Evolutionary conservation across 2,329 filamentous ascomycete species (phyloP), one percentile per base, ranked within the genome.

Genomic region (Ophiocordyceps sinensis): DNA sequence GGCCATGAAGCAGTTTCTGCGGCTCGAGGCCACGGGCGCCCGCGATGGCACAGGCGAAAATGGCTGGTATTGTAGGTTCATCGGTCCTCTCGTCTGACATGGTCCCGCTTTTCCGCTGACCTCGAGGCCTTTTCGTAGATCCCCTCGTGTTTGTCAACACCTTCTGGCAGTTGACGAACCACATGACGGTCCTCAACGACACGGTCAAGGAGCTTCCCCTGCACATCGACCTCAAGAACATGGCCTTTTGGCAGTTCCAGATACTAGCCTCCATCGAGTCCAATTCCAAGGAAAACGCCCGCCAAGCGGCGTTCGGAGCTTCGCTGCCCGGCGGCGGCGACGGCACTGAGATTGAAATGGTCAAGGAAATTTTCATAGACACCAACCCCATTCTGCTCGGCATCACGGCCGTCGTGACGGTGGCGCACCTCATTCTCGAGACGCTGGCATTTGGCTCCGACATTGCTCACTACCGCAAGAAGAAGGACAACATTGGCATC

Each of bases 401-500:
- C 23, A 80, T 93, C 28, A 98, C 91, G 1, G 78, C 78, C 23
- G 61, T 93, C 9, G 91, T 94, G 51, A 88, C 79, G 48, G 73
- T 98, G 43, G 71, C 91, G 32, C 91, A 98, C 65, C 87, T 94
- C 73, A 69, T 98, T 51, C 89, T 98, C 48, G 91, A 98, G 64
- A 88, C 84, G 55, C 75, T 98, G 29, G 91, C 91, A 2, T 98
- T 98, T 68, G 94, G 94, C 55, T 94, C 83, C 57, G 91, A 98
- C 58, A 94, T 98, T 58, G 79, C 87, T 38, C 91, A 98, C 64
- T 98, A 91, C 77, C 85, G 88, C 58, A 95, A 96, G 70, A 98
- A 98, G 81, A 98, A 98, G 71, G 93, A 96, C 66, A 91, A 94
- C 44, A 84, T 98, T 26, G 91, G 91, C 47, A 94, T 94, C 37